Base-by-base conservation (phyloP, 352 stramenopile species). In the Thraustotheca clavata region DNA sequence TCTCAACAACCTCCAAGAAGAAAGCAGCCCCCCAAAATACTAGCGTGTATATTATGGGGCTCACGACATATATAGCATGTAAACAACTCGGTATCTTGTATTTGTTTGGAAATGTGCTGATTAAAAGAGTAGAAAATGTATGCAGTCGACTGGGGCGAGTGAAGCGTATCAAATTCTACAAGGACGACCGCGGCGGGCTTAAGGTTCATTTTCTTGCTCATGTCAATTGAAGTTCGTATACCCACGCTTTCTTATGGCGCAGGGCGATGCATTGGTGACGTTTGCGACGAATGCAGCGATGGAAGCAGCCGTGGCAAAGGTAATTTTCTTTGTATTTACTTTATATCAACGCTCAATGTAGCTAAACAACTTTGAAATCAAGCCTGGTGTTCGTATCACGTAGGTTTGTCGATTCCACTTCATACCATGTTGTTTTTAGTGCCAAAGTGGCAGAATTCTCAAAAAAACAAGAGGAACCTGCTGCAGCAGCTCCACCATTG, bases 121-220 rank as follows among this genome's bases (percentile, higher is more conserved):
- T 20, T 31, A 27, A 3, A 16, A 34, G 27, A 46, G 0, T 48
- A 94, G 84, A 94, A 74, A 74, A 71, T 18, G 49, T 90, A 27
- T 90, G 81, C 66, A 61, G 67, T 31, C 85, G 82, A 57, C 68
- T 94, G 3, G 85, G 85, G 59, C 91, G 89, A 69, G 85, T 94
- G 61, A 78, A 82, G 12, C 85, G 85, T 22, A 76, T 90, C 67
- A 94, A 94, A 60, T 92, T 94, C 57, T 94, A 94, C 76, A 83
- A 90, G 50, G 76, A 91, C 62, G 78, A 85, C 11, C 74, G 72
- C 20, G 85, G 85, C 60, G 76, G 83, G 26, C 74, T 94, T 18
- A 91, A 94, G 67, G 76, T 88, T 50, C 24, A 2, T 67, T 3
- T 39, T 26, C n/a, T 5, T 14, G 4, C 50, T 52, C 43, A 14